phyloP scores from a whole-genome alignment of 2,329 filamentous ascomycete genomes.

The Nemania sp. region DNA sequence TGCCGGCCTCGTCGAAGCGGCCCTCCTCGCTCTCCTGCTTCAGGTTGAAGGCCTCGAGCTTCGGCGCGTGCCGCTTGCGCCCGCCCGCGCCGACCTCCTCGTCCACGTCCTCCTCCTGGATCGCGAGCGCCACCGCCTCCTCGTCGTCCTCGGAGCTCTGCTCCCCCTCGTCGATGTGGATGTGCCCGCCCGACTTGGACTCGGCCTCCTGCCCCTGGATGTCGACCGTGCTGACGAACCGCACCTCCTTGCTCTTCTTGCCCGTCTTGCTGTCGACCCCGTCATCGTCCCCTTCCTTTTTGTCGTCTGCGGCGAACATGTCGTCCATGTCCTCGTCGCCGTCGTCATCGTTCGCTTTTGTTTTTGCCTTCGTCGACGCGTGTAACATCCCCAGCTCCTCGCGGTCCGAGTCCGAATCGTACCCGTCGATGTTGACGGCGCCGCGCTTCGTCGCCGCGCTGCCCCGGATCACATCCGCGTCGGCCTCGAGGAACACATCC shows the following conservation, averaged over 20 bases:
- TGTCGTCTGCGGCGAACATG: conserved; percentile 75
- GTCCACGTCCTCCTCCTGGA: conserved; percentile 76
- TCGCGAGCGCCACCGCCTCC: conserved; percentile 74
- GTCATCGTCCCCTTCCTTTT: conserved; percentile 57
- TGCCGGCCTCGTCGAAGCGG: conserved; percentile 86
- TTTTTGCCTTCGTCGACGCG: conserved; percentile 40
- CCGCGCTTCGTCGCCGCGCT: conserved; percentile 81
- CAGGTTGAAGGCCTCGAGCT: conserved; percentile 97
- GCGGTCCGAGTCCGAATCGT: conserved; percentile 91
- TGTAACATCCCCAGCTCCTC: conserved; percentile 57
- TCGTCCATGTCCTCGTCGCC: conserved; percentile 71
- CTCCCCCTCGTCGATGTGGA: conserved; percentile 64
- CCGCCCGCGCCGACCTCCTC: conserved; percentile 89
- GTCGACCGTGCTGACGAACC: conserved; percentile 60
- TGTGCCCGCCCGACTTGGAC: conserved; percentile 75
- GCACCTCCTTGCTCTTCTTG: conserved; percentile 67
- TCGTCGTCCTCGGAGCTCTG: conserved; percentile 65
- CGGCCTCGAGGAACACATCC: conserved; percentile 79
- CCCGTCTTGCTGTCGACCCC: conserved; percentile 52
- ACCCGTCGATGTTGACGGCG: conserved; percentile 94
- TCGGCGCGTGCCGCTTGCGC: conserved; percentile 90
- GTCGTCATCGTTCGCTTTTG: conserved; percentile 24
- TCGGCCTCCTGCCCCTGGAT: conserved; percentile 80
- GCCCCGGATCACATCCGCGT: conserved; percentile 91
- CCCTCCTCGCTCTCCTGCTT: conserved; percentile 88